Percentiles rank a stretch among this genome's conserved stretches.
Conservation (phyloP, 108 stramenopile species). For the Chaetoceros muelleri region DNA sequence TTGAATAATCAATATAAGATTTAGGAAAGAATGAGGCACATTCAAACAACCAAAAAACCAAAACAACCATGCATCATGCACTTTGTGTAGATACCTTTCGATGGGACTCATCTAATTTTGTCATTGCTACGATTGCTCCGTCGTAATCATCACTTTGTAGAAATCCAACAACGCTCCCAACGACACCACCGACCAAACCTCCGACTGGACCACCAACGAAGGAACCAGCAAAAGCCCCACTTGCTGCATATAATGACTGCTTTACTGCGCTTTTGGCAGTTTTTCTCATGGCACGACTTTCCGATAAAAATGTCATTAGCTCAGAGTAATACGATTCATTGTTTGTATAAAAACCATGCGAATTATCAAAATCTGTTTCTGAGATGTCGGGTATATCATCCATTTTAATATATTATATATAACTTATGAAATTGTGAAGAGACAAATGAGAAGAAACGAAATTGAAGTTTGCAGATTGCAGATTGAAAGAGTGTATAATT, state of each 20-base stretch:
- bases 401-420: no score
- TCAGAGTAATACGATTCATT: conserved; percentile 16
- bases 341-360: no score
- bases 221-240: conserved; percentile 37
- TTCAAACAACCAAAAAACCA: neutral
- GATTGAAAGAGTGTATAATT: no score
- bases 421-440: no score
- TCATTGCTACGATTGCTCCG: conserved; percentile 31
- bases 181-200: conserved; percentile 50
- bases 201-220: conserved; percentile 45
- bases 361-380: no score
- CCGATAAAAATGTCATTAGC: conserved; percentile 31
- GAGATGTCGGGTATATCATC: no score
- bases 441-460: no score
- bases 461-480: no score
- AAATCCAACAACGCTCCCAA: conserved; percentile 39
- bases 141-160: conserved; percentile 39
- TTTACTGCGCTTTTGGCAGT: conserved; percentile 33
- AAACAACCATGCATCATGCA: neutral
- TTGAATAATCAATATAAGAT: no score
- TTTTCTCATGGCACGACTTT: conserved; percentile 31
- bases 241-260: conserved; percentile 37
- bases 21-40: neutral
- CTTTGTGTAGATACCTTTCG: conserved; percentile 1
- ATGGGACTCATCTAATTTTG: conserved; percentile 16